Percentiles rank a stretch among this genome's conserved stretches.
Conservation (phyloP, 257 asterid genomes). For the Cynanchum wilfordii region DNA sequence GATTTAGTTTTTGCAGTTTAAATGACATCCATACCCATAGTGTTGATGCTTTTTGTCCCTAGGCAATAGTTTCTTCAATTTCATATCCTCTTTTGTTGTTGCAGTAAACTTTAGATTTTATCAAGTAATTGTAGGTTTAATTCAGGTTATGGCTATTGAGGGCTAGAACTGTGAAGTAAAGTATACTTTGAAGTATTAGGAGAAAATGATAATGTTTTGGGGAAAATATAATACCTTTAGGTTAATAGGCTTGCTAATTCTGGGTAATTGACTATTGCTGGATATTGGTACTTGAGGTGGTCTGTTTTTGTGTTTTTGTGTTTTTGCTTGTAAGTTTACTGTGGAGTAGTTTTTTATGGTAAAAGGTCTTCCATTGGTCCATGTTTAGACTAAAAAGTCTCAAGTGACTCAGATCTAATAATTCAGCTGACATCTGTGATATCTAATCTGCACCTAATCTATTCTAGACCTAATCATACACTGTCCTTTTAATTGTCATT, state of each 20-base stretch:
- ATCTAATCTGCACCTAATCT: not conserved
- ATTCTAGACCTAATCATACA: not conserved
- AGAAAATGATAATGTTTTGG: not conserved
- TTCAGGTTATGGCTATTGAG: not conserved
- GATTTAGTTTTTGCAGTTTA: not conserved
- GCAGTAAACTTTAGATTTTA: not conserved
- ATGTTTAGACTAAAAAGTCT: not conserved
- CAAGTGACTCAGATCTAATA: not conserved
- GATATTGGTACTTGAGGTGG: not conserved
- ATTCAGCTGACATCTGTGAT: not conserved
- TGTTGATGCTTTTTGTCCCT: not conserved
- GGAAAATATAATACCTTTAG: not conserved
- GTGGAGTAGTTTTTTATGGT: not conserved
- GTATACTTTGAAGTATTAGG: not conserved
- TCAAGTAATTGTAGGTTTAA: not conserved
- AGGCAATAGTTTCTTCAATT: not conserved
- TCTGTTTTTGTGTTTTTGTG: not conserved
- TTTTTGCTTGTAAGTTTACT: not conserved
- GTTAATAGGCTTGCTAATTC: not conserved
- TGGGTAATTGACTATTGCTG: not conserved
- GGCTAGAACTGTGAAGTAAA: not conserved
- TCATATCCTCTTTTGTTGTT: not conserved
- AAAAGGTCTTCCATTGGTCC: not conserved
- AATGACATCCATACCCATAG: not conserved
- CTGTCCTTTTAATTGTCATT: no score